phyloP scores from a whole-genome alignment of 345 rosid species.

The Crucihimalaya himalaica region DNA sequence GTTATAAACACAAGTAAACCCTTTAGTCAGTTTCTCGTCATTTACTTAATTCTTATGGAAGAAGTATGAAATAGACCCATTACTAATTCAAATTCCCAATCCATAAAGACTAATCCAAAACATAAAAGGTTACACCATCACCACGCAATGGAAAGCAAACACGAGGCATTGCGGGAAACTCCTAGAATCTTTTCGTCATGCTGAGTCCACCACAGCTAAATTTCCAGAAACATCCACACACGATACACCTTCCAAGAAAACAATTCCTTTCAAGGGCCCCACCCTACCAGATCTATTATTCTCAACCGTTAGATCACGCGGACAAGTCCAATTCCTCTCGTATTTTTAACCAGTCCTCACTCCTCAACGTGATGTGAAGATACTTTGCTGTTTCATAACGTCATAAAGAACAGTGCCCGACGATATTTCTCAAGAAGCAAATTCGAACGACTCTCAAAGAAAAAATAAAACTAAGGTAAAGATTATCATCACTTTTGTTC shows the following conservation, averaged over 20 bases:
- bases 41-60: background rate
- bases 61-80: background rate
- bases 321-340: conserved; percentile 14
- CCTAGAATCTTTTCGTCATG: conserved; percentile 28
- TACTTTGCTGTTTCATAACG: conserved; percentile 22
- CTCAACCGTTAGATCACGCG: conserved; percentile 44
- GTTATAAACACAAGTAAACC: background rate
- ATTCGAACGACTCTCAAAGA: background rate
- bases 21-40: too few relatives aligned
- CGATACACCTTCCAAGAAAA: conserved; percentile 11
- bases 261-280: conserved; percentile 6
- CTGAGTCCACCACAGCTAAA: conserved; percentile 30
- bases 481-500: background rate
- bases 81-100: background rate
- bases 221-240: conserved; percentile 30
- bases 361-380: conserved; percentile 27
- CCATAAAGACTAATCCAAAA: background rate
- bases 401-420: conserved; percentile 13
- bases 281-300: conserved; percentile 19
- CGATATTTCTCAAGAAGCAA: conserved; percentile 27
- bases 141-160: conserved; percentile 26
- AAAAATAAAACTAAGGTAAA: background rate
- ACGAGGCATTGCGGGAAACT: conserved; percentile 51
- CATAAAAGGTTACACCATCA: background rate
- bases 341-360: conserved; percentile 13